Base-by-base conservation (phyloP, 257 asterid species). In the Asclepias syriaca region DNA sequence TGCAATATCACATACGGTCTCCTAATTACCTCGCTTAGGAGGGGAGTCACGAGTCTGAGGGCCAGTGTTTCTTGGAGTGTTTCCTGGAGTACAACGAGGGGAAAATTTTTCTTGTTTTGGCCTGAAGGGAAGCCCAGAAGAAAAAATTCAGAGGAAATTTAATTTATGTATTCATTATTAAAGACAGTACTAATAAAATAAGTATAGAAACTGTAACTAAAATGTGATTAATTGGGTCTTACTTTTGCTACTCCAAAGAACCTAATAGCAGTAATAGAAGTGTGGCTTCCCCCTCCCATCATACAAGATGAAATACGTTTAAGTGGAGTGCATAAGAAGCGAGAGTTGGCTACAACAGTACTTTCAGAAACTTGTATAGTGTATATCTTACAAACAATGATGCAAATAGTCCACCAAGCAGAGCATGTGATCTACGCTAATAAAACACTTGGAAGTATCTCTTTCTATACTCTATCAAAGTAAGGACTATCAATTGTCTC, bases 31-130 rank as follows among this genome's bases (percentile, higher is more conserved):
- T 90, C 99, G 84, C 80, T 88, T 88, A 54, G 99, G 99, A 8
- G 99, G 97, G 69, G 96, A 78, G 75, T 92, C 98, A 22, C 97
- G 96, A 51, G 98, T 87, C 79, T 95, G 96, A 48, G 96, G 98
- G 69, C 96, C 99, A 48, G 90, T 70, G 72, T 81, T 83, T 83
- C 93, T 81, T 14, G 89, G 90, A 48, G 90, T 70, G 72, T 81
- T 83, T 83, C 93, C 80, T 14, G 89, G 90, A 24, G 81, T 81
- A 81, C 98, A 92, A 3, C 97, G 90, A 0, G 82, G 74, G 82
- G 72, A 90, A 83, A 90, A 90, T 32, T 86, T 95, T 64, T 86
- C 96, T 49, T 81, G 95, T 72, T 89, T 95, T 29, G 92, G 82
- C 73, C 99, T 92, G 87, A 79, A 14, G 56, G n/a, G 56, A 15